These are phyloP conservation scores for Epichloe sylvatica DNA, from an alignment of 2,329 filamentous ascomycete genomes.

Conservation along the genomic window DNA sequence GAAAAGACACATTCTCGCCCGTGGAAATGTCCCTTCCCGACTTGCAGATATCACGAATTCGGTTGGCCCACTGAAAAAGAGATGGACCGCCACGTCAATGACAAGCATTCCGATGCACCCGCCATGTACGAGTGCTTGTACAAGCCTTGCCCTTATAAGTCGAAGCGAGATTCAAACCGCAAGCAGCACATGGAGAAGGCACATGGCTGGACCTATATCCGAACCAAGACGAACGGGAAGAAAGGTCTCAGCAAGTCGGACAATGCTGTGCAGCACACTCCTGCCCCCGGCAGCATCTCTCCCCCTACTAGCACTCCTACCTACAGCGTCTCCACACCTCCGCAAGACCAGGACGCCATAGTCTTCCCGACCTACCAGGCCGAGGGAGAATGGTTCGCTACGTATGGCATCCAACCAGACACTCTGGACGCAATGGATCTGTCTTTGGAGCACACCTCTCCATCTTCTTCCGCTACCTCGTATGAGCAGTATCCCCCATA, in stretches of 20 bases:
- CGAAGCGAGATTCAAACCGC: slow-evolving; percentile 91
- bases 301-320: slow-evolving; percentile 44
- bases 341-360: slow-evolving; percentile 29
- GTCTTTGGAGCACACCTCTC: slow-evolving; percentile 24
- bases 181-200: slow-evolving; percentile 99
- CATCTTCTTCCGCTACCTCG: slow-evolving; percentile 20
- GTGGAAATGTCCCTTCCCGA: slow-evolving; percentile 74
- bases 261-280: slow-evolving; percentile 38
- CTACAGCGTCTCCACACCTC: slow-evolving; percentile 43
- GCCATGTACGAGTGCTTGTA: slow-evolving; percentile 73
- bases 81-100: slow-evolving; percentile 87
- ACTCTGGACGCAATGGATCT: slow-evolving; percentile 29
- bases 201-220: slow-evolving; percentile 78
- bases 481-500: slow-evolving; percentile 46
- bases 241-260: slow-evolving; percentile 31
- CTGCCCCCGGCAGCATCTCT: slow-evolving; percentile 45
- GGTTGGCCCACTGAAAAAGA: slow-evolving; percentile 96
- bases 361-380: slow-evolving; percentile 35
- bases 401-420: slow-evolving; percentile 18
- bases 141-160: slow-evolving; percentile 78
- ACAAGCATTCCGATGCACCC: slow-evolving; percentile 77
- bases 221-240: slow-evolving; percentile 84
- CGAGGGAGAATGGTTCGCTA: slow-evolving; percentile 30
- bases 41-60: slow-evolving; percentile 79
- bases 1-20: slow-evolving; percentile 95